Percentiles rank a stretch among this genome's conserved stretches.
phyloP scores from a whole-genome alignment of 2,329 filamentous ascomycete genomes.

The Stachybotrys echinatus region DNA sequence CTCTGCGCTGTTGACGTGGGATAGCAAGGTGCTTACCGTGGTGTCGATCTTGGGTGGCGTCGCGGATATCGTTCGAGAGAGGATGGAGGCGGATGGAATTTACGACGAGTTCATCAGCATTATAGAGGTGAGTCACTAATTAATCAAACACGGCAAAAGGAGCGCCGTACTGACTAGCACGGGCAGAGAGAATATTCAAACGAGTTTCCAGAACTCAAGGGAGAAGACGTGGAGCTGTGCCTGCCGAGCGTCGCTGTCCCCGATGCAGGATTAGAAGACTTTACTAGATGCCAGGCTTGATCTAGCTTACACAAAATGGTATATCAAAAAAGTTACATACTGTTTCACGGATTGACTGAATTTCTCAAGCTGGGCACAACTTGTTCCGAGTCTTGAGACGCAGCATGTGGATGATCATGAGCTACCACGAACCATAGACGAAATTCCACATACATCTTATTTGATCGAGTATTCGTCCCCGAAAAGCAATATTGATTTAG shows the following conservation, averaged over 20 bases:
- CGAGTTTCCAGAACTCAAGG: slow-evolving; percentile 21
- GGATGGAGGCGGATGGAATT: slow-evolving; percentile 29
- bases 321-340: background rate
- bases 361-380: too few species aligned
- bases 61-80: slow-evolving; percentile 27
- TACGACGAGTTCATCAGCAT: slow-evolving; percentile 29
- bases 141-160: rapidly evolving
- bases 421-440: too few species aligned
- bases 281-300: slow-evolving; percentile 10
- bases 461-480: too few species aligned
- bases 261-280: slow-evolving; percentile 18
- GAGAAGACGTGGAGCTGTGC: slow-evolving; percentile 21
- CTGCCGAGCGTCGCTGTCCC: slow-evolving; percentile 17
- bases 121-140: slow-evolving; percentile 13
- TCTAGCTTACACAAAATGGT: background rate
- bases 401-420: too few species aligned
- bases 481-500: too few species aligned
- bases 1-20: slow-evolving; percentile 35
- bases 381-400: too few species aligned
- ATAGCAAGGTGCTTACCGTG: slow-evolving; percentile 36
- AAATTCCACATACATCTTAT: too few species aligned
- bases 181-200: slow-evolving; percentile 21
- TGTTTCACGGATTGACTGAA: too few species aligned
- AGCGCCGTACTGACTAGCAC: background rate
- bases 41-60: slow-evolving; percentile 32